Base-by-base conservation (phyloP, 2,329 filamentous ascomycete genomes). In the Coniella vitis region DNA sequence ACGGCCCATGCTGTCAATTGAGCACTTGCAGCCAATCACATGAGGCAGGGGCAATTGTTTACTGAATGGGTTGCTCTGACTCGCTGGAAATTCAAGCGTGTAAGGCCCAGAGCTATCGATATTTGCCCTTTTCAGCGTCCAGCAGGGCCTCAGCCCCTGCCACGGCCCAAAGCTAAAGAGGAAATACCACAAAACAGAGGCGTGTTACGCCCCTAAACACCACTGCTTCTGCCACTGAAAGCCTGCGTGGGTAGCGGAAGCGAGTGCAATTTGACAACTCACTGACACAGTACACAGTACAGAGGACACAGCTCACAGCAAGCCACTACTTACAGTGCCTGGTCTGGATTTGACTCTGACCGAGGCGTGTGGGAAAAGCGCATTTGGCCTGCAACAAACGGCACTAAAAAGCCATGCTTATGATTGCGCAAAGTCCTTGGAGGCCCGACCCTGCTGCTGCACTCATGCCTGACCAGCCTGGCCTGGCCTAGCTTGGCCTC, bases 391-490 rank as follows among this genome's bases (percentile, higher is more conserved):
- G 41, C 41, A 37, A 44, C 41, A 32, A 37, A 74, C 72, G 75
- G 29, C 22, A 41, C 38, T 41, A 41, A 41, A 74, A 66, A 63
- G 25, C 5, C 64, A 68, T 66, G 64, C 65, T 64, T 57, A 68
- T 66, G 64, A 65, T 64, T 57, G 62, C 61, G 65, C 61, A 56
- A 63, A 61, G 61, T 62, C 63, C 10, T 63, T 22, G 31, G 66
- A 45, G 35, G 48, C 68, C 67, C 63, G 64, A 68, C 64, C 31
- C 58, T 63, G 60, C 58, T 63, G 60, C 63, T 71, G 69, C 69
- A 71, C 63, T 65, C 68, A 66, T 72, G 69, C 69, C 69, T 69
- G 67, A 72, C 67, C 58, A 61, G 60, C 19, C 38, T 48, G 45
- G 32, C 25, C 40, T 32, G 25, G 31, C 17, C 21, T 40, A 4